Percentiles rank a stretch among this genome's conserved stretches.
These are phyloP conservation scores for Solanum clarkiae DNA, from an alignment of 257 asterid species.

Conservation along the genomic window DNA sequence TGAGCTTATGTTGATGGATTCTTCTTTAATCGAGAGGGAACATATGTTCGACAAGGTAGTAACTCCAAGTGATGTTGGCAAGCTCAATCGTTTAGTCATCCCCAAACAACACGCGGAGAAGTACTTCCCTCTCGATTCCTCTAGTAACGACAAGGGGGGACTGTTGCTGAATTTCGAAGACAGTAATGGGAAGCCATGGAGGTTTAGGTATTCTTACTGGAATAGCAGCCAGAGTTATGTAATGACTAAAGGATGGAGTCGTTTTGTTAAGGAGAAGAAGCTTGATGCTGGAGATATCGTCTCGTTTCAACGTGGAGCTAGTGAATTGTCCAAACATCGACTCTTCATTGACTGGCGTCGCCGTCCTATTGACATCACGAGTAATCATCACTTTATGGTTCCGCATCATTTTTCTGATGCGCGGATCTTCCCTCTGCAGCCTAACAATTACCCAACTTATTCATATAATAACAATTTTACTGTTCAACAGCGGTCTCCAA, in stretches of 20 bases:
- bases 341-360: slow-evolving; percentile 87
- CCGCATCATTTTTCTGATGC: neutral
- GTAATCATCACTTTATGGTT: neutral
- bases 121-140: slow-evolving; percentile 77
- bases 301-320: slow-evolving; percentile 67
- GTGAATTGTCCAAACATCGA: slow-evolving; percentile 41
- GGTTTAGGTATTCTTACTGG: slow-evolving; percentile 91
- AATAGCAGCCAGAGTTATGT: slow-evolving; percentile 98
- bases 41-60: slow-evolving; percentile 98
- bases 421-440: neutral
- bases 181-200: slow-evolving; percentile 78
- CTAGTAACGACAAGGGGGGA: slow-evolving; percentile 59
- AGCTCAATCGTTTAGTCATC: slow-evolving; percentile 71
- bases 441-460: neutral
- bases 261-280: slow-evolving; percentile 80
- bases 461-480: slow-evolving; percentile 13
- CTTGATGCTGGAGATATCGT: slow-evolving; percentile 83
- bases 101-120: slow-evolving; percentile 96
- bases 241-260: slow-evolving; percentile 94
- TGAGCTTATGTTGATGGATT: neutral
- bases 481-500: slow-evolving; percentile 22
- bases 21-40: slow-evolving; percentile 32
- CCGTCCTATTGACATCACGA: slow-evolving; percentile 38
- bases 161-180: slow-evolving; percentile 76
- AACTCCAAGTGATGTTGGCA: slow-evolving; percentile 94